A percentile compares a stretch with the other conserved stretches of the same genome.
Conservation (phyloP, 345 rosid species). For the Lepidium didymum region DNA sequence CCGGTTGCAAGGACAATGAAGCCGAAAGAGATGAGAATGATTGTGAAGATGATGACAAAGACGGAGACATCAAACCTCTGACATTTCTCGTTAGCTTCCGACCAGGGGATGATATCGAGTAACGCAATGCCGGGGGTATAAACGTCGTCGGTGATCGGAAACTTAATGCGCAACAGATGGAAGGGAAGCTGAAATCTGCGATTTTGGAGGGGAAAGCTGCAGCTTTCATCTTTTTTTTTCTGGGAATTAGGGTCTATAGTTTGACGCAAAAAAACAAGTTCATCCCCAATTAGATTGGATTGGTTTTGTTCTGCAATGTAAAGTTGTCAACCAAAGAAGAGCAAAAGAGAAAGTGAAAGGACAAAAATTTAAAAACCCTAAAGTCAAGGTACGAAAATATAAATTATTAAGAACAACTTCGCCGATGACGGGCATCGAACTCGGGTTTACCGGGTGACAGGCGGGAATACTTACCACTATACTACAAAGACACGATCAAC, state of each 20-base stretch:
- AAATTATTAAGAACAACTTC: no score
- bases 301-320: background rate
- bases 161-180: background rate
- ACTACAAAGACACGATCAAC: no score
- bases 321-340: background rate
- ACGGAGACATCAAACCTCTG: slow-evolving; percentile 16
- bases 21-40: background rate
- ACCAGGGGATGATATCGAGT: background rate
- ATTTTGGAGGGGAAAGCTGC: slow-evolving; percentile 11
- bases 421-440: no score
- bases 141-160: background rate
- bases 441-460: no score
- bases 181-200: slow-evolving; percentile 14
- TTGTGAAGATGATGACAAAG: slow-evolving; percentile 22
- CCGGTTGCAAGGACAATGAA: slow-evolving; percentile 11
- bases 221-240: slow-evolving; percentile 19
- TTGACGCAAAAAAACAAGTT: background rate
- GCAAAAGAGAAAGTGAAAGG: background rate
- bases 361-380: background rate
- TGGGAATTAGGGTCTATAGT: slow-evolving; percentile 12
- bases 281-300: slow-evolving; percentile 4
- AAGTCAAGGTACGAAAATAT: no score
- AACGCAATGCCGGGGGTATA: background rate
- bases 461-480: no score
- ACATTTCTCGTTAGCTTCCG: slow-evolving; percentile 4